A percentile compares a stretch with the other conserved stretches of the same genome.
Evolutionary conservation across 1,284 basidiomycete species (phyloP).

Genomic region (Termitomyces sp.): DNA sequence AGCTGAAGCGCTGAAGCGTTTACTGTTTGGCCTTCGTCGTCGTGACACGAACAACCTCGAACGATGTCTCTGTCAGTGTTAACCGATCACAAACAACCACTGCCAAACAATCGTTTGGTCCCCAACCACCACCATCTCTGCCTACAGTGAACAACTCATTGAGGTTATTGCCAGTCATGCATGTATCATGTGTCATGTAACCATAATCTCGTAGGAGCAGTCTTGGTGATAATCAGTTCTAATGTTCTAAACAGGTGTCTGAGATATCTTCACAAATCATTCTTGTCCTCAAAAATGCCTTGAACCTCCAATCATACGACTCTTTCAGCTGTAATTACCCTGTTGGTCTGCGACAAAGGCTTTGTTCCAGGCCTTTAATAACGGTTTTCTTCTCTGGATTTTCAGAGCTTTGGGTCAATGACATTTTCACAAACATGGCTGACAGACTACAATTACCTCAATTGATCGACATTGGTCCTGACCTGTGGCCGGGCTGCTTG

Average conservation of each 20-base stretch:
- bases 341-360: background rate
- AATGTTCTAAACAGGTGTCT: background rate
- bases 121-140: background rate
- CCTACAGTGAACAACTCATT: too few species aligned
- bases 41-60: slow-evolving; percentile 26
- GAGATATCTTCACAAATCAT: too few species aligned
- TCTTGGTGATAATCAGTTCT: background rate
- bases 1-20: slow-evolving; percentile 23
- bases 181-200: background rate
- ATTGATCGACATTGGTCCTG: background rate
- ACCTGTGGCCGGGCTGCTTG: background rate
- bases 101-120: slow-evolving; percentile 12
- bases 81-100: slow-evolving; percentile 15
- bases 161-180: background rate
- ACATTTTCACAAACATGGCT: background rate
- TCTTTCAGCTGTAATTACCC: too few species aligned
- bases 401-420: background rate
- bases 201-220: background rate
- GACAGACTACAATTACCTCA: background rate
- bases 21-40: slow-evolving; percentile 29
- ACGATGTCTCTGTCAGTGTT: slow-evolving; percentile 16
- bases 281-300: background rate
- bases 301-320: background rate
- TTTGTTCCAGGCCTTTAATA: background rate
- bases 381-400: background rate